Evolutionary conservation across 2,329 filamentous ascomycete genomes (phyloP), one percentile per base, ranked within the genome.

Genomic region (Plenodomus lindquistii): DNA sequence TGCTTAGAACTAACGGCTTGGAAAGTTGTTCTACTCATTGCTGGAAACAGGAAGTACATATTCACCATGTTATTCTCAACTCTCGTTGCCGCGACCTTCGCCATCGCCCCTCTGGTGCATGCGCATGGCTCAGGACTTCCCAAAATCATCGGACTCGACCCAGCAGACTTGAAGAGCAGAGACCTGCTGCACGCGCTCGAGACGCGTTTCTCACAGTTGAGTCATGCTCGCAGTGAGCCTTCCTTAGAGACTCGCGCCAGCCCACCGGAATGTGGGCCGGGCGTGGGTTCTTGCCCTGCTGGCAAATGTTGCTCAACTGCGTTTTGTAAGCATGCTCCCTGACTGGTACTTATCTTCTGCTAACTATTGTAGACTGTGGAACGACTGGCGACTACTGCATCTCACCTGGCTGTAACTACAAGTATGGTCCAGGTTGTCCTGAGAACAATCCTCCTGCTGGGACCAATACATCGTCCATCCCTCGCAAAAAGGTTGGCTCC

Each of bases 391-490:
- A 79, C 0, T 82, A 84, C 64, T 86, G 83, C 66, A 74, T 75
- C 9, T 78, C 81, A 13, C 83, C 83, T 0, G 77, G 81, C 41
- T 86, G 83, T 60, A 78, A 81, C 60, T 80, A 83, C 53, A 71
- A 79, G 54, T 85, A 80, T 52, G 81, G 81, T 15, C 75, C 81
- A n/a, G 77, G 68, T 2, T 86, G 83, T 49, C 82, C 85, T 55
- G 82, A 77, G 42, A 84, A 85, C 51, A 65, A 73, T 37, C 73
- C 73, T 59, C 75, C 81, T 47, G 45, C 78, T 51, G 84, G 84
- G 1, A 69, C 73, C 2, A 79, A 82, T 41, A 86, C 83, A 0
- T 74, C 75, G 2, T 71, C 66, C 1, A 64, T 85, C 22, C 63
- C 75, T 9, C 77, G 84, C 3, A 72, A 80, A 1, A 73, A 79